Evolutionary conservation across 2,329 filamentous ascomycete genomes (phyloP).

Genomic region (Stachybotrys chlorohalonatus): DNA sequence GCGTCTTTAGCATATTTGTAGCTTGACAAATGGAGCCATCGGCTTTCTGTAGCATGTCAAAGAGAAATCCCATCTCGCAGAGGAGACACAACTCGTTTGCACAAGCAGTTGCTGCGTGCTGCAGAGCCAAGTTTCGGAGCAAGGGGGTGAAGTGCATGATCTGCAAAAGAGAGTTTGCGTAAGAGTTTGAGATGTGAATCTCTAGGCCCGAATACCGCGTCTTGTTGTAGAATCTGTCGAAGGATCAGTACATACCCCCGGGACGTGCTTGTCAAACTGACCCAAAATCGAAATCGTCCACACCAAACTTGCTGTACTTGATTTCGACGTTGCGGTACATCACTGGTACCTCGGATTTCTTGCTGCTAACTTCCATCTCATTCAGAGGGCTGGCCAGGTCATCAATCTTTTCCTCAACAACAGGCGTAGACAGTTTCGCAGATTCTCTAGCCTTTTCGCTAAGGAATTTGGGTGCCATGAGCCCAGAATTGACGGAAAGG

Average conservation of each 20-base stretch:
- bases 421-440: conserved; percentile 32
- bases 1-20: conserved; percentile 84
- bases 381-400: conserved; percentile 58
- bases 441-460: conserved; percentile 82
- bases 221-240: conserved; percentile 77
- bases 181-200: conserved; percentile 94
- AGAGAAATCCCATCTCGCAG: conserved; percentile 90
- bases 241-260: conserved; percentile 5
- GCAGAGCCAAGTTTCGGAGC: conserved; percentile 77
- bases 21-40: conserved; percentile 91
- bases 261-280: conserved; percentile 29
- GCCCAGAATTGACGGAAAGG: conserved; percentile 49
- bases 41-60: conserved; percentile 97
- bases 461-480: conserved; percentile 78
- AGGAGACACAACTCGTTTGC: conserved; percentile 75
- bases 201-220: conserved; percentile 87
- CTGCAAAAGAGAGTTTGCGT: conserved; percentile 86
- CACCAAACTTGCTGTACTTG: conserved; percentile 97
- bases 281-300: conserved; percentile 99
- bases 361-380: conserved; percentile 62
- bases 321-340: conserved; percentile 95
- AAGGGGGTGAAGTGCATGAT: conserved; percentile 85
- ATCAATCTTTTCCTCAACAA: conserved; percentile 32
- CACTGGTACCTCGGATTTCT: conserved; percentile 72
- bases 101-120: conserved; percentile 81